Base-by-base conservation (phyloP, 73 alveolate genomes). In the Paramecium sexaurelia region DNA sequence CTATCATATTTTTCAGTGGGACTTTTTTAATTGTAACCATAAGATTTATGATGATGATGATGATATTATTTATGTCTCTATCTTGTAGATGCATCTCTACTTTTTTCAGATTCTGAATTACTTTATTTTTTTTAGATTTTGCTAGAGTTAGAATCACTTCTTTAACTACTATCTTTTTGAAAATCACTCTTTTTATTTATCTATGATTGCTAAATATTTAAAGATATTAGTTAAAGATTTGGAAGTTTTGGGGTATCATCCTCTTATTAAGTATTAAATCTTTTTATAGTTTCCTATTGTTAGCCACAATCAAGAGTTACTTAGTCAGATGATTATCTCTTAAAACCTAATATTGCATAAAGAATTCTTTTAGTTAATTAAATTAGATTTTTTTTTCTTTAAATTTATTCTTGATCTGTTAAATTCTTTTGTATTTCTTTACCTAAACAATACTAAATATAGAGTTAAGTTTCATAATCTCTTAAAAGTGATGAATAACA, bases 391-490 rank as follows among this genome's bases (percentile, higher is more conserved):
- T 71, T 71, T 40, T 37, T 71, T 37, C 86, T 71, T 10, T n/a
- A 2, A 71, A 37, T 13, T 71, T 71, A 35, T n/a, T 71, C 86
- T 13, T 71, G 17, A 27, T 71, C 86, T 71, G 86, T 33, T 37
- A 71, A 40, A 71, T 36, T 71, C 56, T 37, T 37, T 71, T 71
- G 13, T 1, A 71, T 71, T 71, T 71, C 86, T 9, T 71, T 71
- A 10, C 86, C 86, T 36, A 71, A 71, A 15, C 57, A 32, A 40
- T 71, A 71, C 17, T 71, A 17, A 6, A 71, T 71, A 32, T 71
- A 71, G 9, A 71, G 24, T 71, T 71, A n/a, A 3, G 86, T 71
- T 71, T 71, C 86, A 33, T 71, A 71, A 71, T 71, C 86, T 71
- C 56, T 71, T 33, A 35, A 71, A 2, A 71, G 26, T 1, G 86